phyloP scores from a whole-genome alignment of 2,329 filamentous ascomycete genomes.

The Fonsecaea multimorphosa region DNA sequence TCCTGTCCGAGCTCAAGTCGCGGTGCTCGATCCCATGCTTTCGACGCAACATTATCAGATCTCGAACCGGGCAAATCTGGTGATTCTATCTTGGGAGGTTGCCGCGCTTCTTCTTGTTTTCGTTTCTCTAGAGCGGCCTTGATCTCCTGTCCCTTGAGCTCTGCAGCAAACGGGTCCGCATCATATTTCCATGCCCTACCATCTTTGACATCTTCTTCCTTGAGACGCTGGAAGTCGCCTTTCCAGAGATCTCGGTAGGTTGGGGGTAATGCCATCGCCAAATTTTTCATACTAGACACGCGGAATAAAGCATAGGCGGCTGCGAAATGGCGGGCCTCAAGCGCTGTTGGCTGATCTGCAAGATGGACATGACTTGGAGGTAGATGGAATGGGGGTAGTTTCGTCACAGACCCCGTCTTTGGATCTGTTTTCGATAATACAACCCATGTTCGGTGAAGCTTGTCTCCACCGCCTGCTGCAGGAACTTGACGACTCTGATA shows the following conservation, averaged over 20 bases:
- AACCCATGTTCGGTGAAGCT: slow-evolving; percentile 78
- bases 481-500: slow-evolving; percentile 71
- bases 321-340: slow-evolving; percentile 92
- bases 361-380: slow-evolving; percentile 77
- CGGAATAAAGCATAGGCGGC: slow-evolving; percentile 90
- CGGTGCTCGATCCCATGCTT: slow-evolving; percentile 79
- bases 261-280: slow-evolving; percentile 91
- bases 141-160: slow-evolving; percentile 76
- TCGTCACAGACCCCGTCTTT: slow-evolving; percentile 80
- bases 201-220: slow-evolving; percentile 77
- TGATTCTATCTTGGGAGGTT: slow-evolving; percentile 63
- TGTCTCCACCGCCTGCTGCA: slow-evolving; percentile 40
- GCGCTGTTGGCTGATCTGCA: slow-evolving; percentile 74
- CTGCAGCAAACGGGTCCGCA: slow-evolving; percentile 86
- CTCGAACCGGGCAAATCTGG: slow-evolving; percentile 22
- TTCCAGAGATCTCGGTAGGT: slow-evolving; percentile 92
- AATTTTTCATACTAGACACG: slow-evolving; percentile 93
- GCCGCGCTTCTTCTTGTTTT: slow-evolving; percentile 67
- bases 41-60: slow-evolving; percentile 58
- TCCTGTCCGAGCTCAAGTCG: slow-evolving; percentile 92
- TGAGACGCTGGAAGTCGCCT: slow-evolving; percentile 79
- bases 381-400: slow-evolving; percentile 80
- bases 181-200: slow-evolving; percentile 89
- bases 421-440: slow-evolving; percentile 74
- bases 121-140: slow-evolving; percentile 79